Conservation (phyloP, 2,329 filamentous ascomycete genomes). For the Diaporthe capsici region DNA sequence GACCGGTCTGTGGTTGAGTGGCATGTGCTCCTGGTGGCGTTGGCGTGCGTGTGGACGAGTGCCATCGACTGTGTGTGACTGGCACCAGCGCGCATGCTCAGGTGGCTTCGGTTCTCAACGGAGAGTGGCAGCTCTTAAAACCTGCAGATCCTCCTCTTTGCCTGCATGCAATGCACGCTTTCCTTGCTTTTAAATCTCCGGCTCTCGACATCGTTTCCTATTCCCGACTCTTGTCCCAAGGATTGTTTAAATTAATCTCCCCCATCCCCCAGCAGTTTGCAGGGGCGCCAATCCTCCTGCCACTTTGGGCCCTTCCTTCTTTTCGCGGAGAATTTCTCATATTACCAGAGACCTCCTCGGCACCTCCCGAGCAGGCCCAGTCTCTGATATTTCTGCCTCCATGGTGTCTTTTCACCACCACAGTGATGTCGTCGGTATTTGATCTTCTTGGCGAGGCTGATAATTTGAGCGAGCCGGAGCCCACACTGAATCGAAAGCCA, state of each 20-base stretch:
- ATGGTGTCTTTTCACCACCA: slow-evolving; percentile 11
- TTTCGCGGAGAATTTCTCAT: slow-evolving; percentile 19
- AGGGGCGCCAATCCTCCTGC: slow-evolving; percentile 10
- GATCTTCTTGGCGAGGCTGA: slow-evolving; percentile 43
- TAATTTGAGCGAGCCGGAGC: slow-evolving; percentile 43
- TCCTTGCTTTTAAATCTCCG: slow-evolving; percentile 22
- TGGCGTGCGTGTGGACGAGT: background rate
- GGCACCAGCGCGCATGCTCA: background rate
- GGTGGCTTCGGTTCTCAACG: background rate
- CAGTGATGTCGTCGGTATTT: slow-evolving; percentile 41
- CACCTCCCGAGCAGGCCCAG: slow-evolving; percentile 1
- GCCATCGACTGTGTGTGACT: background rate
- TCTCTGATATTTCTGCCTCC: slow-evolving; percentile 9
- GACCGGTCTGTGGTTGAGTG: slow-evolving; percentile 26
- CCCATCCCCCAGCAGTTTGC: background rate
- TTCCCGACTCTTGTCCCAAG: background rate
- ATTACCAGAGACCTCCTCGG: slow-evolving; percentile 28
- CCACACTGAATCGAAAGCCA: slow-evolving; percentile 38
- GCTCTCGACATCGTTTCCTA: slow-evolving; percentile 5
- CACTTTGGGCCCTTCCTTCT: background rate
- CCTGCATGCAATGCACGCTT: background rate
- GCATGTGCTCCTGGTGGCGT: slow-evolving; percentile 15
- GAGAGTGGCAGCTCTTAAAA: slow-evolving; percentile 28
- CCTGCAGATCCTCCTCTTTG: slow-evolving; percentile 20
- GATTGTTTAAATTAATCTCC: slow-evolving; percentile 27